These are phyloP conservation scores for Leptographium radiaticola DNA, from an alignment of 2,329 filamentous ascomycete genomes.

Conservation along the genomic window DNA sequence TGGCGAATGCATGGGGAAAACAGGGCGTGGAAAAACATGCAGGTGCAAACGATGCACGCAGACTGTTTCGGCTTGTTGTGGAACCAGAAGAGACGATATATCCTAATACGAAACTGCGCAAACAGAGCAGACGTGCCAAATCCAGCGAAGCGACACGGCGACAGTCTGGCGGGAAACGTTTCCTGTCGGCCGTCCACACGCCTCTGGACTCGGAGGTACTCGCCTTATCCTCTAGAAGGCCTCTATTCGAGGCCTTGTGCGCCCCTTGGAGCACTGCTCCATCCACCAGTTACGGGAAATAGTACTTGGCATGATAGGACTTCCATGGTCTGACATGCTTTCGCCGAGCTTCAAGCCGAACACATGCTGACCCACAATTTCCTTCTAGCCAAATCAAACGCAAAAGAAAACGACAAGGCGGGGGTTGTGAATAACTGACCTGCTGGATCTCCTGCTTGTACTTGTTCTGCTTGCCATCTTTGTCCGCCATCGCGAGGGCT, in stretches of 20 bases:
- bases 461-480: slow-evolving; percentile 56
- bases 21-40: neutral
- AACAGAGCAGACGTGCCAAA: neutral
- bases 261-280: no score
- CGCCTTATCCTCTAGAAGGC: no score
- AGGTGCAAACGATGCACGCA: neutral
- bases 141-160: no score
- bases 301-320: no score
- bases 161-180: no score
- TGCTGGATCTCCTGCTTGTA: slow-evolving; percentile 98
- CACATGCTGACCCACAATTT: neutral
- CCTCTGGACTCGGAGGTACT: no score
- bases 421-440: slow-evolving; percentile 32
- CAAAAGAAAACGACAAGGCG: neutral
- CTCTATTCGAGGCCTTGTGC: no score
- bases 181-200: no score
- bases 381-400: neutral
- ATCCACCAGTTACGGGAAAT: no score
- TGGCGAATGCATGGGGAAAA: neutral
- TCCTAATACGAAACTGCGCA: neutral
- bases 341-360: neutral
- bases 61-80: neutral
- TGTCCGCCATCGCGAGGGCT: slow-evolving; percentile 53
- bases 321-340: neutral
- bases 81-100: neutral